Base-by-base conservation (phyloP, 2,329 filamentous ascomycete genomes). In the Colletotrichum musae region DNA sequence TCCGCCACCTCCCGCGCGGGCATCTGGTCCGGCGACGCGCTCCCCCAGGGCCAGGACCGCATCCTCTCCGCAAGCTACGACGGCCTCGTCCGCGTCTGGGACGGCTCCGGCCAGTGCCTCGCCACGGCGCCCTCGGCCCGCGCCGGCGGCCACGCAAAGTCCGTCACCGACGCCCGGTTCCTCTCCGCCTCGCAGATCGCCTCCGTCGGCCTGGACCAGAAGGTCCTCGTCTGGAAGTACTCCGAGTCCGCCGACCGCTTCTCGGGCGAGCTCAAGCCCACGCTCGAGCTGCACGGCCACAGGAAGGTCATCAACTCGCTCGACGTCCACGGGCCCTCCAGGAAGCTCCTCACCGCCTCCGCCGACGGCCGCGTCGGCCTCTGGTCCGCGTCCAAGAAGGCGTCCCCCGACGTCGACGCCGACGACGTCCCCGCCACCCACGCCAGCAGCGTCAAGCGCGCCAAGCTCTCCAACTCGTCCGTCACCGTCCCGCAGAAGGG, bases 21-120 rank as follows among this genome's bases (percentile, higher is more conserved):
- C 21, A 78, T 79, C 63, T 91, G 88, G 87, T 84, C 85, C 10
- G 84, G 82, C 57, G 83, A 83, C 57, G 78, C 79, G 54, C 82
- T 87, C 75, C 79, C 81, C 28, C 81, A 81, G 45, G 88, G 89
- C 24, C 89, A 91, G 72, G 90, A 93, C 75, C 86, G 93, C 71
- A 92, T 98, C 70, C 83, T 97, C n/a, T 97, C 94, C n/a, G 94
- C 91, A 36, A 95, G 94, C 56, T 98, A 97, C 78, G 96, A 99
- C 79, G 95, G 95, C 9, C 83, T 97, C 16, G 83, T 98, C 64
- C 88, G 95, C 73, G 87, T 98, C 72, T 99, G 96, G 95, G 93
- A 96, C 75, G 91, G 91, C 72, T 95, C 94, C 0, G 94, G 94
- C n/a, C 88, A 96, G 70, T 85, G 92, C n/a, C 85, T 97, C 65